Percentiles rank a stretch among this genome's conserved stretches.
These are phyloP conservation scores for Dactylellina sp. DNA, from an alignment of 2,329 filamentous ascomycete species.

Conservation along the genomic window DNA sequence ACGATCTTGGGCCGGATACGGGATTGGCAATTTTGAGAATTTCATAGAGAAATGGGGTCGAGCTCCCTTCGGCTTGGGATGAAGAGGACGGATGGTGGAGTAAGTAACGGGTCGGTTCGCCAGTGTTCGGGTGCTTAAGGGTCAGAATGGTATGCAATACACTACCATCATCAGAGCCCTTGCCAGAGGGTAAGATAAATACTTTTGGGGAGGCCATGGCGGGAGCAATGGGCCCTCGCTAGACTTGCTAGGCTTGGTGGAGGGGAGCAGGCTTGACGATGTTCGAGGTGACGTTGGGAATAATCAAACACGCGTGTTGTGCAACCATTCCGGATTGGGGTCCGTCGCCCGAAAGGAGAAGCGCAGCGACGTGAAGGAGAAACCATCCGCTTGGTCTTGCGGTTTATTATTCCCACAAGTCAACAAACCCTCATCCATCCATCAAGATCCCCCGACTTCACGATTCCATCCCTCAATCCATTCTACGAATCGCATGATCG, in stretches of 20 bases:
- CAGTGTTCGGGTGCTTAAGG: slow-evolving; percentile 71
- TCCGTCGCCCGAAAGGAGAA: slow-evolving; percentile 22
- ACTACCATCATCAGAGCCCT: slow-evolving; percentile 59
- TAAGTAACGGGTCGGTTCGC: slow-evolving; percentile 71
- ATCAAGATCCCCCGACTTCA: background rate
- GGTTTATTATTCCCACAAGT: background rate
- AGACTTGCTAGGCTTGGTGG: background rate
- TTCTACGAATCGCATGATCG: no score
- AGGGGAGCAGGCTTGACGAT: background rate
- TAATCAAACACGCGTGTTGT: slow-evolving; percentile 41
- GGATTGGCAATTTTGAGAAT: slow-evolving; percentile 72
- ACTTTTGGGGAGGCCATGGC: slow-evolving; percentile 62
- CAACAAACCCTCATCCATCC: slow-evolving; percentile 1
- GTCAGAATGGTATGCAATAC: slow-evolving; percentile 71
- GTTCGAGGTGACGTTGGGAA: background rate
- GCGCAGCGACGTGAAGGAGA: background rate
- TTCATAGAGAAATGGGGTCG: slow-evolving; percentile 68
- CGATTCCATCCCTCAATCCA: background rate
- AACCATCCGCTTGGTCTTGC: background rate
- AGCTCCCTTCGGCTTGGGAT: slow-evolving; percentile 3
- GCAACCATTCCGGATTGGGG: slow-evolving; percentile 19
- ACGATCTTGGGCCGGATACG: slow-evolving; percentile 71
- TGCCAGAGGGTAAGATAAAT: slow-evolving; percentile 72
- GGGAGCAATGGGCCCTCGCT: background rate
- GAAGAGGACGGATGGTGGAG: slow-evolving; percentile 65